Evolutionary conservation across 495 filamentous ascomycete species (phyloP), one percentile per base, ranked within the genome.

Genomic region (Aspergillus sclerotiicarbonarius): DNA sequence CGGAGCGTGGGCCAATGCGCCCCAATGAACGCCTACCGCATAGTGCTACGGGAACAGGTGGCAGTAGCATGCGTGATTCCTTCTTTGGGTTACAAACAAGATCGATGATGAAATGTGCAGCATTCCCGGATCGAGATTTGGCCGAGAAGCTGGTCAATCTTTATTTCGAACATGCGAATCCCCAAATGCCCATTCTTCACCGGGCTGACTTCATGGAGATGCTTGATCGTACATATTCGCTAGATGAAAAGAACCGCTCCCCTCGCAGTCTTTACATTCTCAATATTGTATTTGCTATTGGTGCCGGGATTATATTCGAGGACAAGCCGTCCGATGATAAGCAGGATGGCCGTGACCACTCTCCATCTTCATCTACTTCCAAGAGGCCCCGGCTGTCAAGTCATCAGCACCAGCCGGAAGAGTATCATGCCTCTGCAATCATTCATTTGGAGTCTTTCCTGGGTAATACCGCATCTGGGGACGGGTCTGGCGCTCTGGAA

Each of bases 271-370:
- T 92, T 13, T 98, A 97, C 67, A 84, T 92, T 71, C 80, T 97
- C 48, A 96, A 96, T 70, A 97, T 98, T 70, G 93, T 97, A n/a
- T 98, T 93, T 75, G 93, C 93, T 6, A 96, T 97, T 59, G 93
- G 93, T 8, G 89, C 90, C 12, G 93, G 92, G 0, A 96, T 96
- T 61, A 95, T 96, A 59, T 84, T 96, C 61, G 89, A 87, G 51
- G 87, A 84, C 56, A 78, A 82, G 21, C 60, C 72, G 25, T 67
- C 76, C 32, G 73, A 76, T 20, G 78, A 77, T 51, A 62, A 61
- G 44, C 41, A 58, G 29, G 65, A 71, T 18, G 54, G 54, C 59
- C 71, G 67, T 51, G 72, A 72, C 29, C 61, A 61, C 45, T 62
- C 65, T 3, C 66, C 70, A 2, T 53, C 70, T 18, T 67, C 71